Evolutionary conservation across 1,284 basidiomycete genomes (phyloP), one percentile per base, ranked within the genome.

Genomic region (Pascua sp.): DNA sequence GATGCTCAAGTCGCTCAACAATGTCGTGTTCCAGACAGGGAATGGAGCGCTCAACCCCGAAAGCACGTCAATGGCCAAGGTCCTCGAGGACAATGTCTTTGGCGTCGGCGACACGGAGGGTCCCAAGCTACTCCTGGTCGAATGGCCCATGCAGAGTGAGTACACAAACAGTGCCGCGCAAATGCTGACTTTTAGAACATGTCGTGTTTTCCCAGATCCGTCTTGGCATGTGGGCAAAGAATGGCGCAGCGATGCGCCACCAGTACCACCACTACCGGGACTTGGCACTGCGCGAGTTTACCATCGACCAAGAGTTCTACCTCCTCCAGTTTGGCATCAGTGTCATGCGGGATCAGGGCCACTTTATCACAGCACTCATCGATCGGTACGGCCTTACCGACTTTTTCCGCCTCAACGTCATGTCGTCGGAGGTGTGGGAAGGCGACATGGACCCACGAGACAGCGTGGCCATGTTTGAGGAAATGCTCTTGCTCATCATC

Each of bases 251-350:
- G 8, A 94, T 98, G 65, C 87, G 95, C 2, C 91, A 91, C 1
- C 96, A 98, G 73, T 83, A 94, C n/a, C 82, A 95, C 55, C 94
- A 98, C 74, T 99, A 98, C 75, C 88, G 93, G 44, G 95, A 98
- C 73, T 92, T 92, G 72, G 89, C 90, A 82, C 84, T 98, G 53
- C 87, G 95, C 36, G 96, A 98, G 74, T 84, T 92, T 11, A 98
- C 95, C 71, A 94, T 95, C 73, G 95, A 98, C 75, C 93, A 98
- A 73, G 95, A 98, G 66, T 81, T 98, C 36, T 96, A 88, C 81
- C 84, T 98, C 58, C 81, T 98, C 5, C 95, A 98, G 78, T 84
- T 87, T 0, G 87, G 87, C 0, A 83, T 98, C 47, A 82, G 90
- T 66, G 80, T 89, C 43, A 80, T 93, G 47, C 24, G 24, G 24